A percentile compares a stretch with the other conserved stretches of the same genome.
These are phyloP conservation scores for Penicillium silybi DNA, from an alignment of 495 filamentous ascomycete species.

Conservation along the genomic window DNA sequence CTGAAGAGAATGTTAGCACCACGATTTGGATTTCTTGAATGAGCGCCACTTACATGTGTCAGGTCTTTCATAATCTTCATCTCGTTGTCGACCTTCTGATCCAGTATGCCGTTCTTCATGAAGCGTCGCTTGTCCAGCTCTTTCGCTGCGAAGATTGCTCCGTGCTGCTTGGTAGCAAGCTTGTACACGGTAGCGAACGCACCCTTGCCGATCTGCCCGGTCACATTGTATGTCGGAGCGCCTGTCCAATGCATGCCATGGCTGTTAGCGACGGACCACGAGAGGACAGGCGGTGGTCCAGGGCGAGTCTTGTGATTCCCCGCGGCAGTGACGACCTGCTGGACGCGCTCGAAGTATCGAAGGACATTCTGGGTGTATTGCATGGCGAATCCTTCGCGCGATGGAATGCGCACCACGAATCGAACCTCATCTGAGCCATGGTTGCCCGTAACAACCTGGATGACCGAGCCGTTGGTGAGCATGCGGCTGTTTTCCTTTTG, in stretches of 20 bases:
- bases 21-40: not conserved
- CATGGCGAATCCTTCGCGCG: conserved; percentile 54
- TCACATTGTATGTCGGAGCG: conserved; percentile 74
- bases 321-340: conserved; percentile 20
- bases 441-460: conserved; percentile 60
- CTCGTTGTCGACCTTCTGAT: conserved; percentile 87
- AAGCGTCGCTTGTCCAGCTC: conserved; percentile 86
- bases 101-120: conserved; percentile 79
- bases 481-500: conserved; percentile 53
- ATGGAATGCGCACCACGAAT: conserved; percentile 84
- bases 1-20: conserved; percentile 36
- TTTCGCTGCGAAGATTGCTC: conserved; percentile 80
- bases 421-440: conserved; percentile 49
- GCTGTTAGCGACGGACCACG: conserved; percentile 35
- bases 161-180: conserved; percentile 73
- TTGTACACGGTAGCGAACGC: conserved; percentile 92
- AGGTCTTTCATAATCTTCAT: conserved; percentile 88
- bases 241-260: conserved; percentile 76
- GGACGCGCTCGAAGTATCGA: conserved; percentile 46
- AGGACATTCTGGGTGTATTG: conserved; percentile 58
- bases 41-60: conserved; percentile 62
- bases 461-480: conserved; percentile 66
- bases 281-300: conserved; percentile 27
- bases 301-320: conserved; percentile 22
- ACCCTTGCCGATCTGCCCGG: conserved; percentile 78